phyloP scores from a whole-genome alignment of 2,329 filamentous ascomycete genomes.

The Fusarium sacchari region DNA sequence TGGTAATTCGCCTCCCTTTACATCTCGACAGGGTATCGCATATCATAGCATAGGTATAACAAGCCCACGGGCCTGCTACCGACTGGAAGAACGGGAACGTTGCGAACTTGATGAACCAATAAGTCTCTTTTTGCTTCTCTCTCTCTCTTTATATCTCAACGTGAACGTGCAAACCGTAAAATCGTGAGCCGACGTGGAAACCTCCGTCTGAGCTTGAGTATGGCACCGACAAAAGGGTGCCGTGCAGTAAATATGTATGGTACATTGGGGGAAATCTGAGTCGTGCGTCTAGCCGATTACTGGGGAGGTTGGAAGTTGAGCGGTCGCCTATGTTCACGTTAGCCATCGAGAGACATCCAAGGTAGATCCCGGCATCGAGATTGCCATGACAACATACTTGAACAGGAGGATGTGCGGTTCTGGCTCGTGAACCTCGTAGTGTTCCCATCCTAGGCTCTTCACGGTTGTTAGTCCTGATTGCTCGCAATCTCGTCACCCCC shows the following conservation, averaged over 20 bases:
- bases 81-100: slow-evolving; percentile 34
- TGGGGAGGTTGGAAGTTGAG: slow-evolving; percentile 84
- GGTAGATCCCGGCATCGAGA: background rate
- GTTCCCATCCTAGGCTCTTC: slow-evolving; percentile 97
- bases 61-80: slow-evolving; percentile 12
- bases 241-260: slow-evolving; percentile 43
- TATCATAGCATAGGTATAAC: slow-evolving; percentile 4
- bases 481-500: background rate
- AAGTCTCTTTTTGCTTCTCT: slow-evolving; percentile 41
- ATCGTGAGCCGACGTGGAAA: slow-evolving; percentile 41
- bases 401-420: slow-evolving; percentile 98
- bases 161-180: slow-evolving; percentile 42
- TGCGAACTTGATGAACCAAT: slow-evolving; percentile 40
- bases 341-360: background rate
- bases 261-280: slow-evolving; percentile 41
- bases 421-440: slow-evolving; percentile 98
- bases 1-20: slow-evolving; percentile 7
- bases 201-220: slow-evolving; percentile 26
- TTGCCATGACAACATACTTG: slow-evolving; percentile 75
- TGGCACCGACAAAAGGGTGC: slow-evolving; percentile 35
- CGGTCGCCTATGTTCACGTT: slow-evolving; percentile 69
- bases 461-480: slow-evolving; percentile 24
- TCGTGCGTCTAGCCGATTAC: slow-evolving; percentile 45
- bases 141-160: slow-evolving; percentile 42
- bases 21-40: slow-evolving; percentile 2